These are phyloP conservation scores for Senecio squalidus DNA, from an alignment of 140 eudicot species.

Conservation along the genomic window DNA sequence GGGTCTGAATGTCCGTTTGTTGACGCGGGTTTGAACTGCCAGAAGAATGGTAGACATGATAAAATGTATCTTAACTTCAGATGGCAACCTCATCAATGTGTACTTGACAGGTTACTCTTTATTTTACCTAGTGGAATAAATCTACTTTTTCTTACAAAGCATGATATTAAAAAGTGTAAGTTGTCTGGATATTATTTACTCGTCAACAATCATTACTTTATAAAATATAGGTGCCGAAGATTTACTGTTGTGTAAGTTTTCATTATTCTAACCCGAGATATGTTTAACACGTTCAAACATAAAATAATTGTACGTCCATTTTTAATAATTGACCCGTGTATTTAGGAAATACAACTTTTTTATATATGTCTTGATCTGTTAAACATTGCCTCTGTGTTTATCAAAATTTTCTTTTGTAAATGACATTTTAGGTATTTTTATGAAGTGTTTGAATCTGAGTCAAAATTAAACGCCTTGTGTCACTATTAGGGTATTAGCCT, in stretches of 20 bases:
- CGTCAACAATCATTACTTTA: not conserved
- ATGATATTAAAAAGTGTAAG: too few relatives aligned
- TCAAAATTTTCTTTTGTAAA: too few relatives aligned
- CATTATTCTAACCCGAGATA: not conserved
- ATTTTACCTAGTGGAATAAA: not conserved
- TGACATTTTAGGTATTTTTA: not conserved
- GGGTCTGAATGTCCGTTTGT: conserved; percentile 54
- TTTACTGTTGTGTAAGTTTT: not conserved
- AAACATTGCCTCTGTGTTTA: too few relatives aligned
- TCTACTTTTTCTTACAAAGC: not conserved
- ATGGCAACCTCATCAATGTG: conserved; percentile 65
- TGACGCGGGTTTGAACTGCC: conserved; percentile 53
- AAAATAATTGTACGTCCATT: too few relatives aligned
- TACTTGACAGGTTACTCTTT: conserved; percentile 38
- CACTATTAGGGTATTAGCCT: too few relatives aligned
- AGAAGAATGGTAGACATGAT: conserved; percentile 54
- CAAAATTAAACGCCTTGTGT: too few relatives aligned
- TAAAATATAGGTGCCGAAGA: not conserved
- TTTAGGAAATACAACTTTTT: too few relatives aligned
- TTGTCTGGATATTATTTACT: too few relatives aligned
- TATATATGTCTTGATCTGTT: too few relatives aligned
- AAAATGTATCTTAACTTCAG: conserved; percentile 46
- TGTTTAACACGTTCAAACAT: too few relatives aligned
- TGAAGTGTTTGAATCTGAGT: too few relatives aligned
- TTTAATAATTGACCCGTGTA: too few relatives aligned